Evolutionary conservation across 2,329 filamentous ascomycete genomes (phyloP), one percentile per base, ranked within the genome.

Genomic region (Colletotrichum tropicale): DNA sequence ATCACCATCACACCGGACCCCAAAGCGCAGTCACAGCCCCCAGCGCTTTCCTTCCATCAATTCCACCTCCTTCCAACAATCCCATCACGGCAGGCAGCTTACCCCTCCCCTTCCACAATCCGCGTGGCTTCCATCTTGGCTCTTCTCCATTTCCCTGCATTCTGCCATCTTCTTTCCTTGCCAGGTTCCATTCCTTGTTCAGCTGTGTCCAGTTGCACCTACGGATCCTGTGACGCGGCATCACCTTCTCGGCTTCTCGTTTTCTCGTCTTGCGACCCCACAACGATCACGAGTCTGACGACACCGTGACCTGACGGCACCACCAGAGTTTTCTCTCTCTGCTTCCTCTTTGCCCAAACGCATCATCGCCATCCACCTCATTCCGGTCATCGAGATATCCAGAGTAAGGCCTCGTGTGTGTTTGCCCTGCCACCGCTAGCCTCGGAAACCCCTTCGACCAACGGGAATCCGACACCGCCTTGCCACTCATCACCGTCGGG

Each of bases 201-300:
- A 67, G 73, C 69, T 72, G 62, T 52, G 43, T 52, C 43, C n/a
- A 24, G n/a, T 55, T 30, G 56, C 55, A 16, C 21, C 38, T 30
- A 8, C 43, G 43, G 43, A 52, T 32, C 52, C 15, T 5, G 28
- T 18, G 36, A 26, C 52, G 30, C 66, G 18, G 60, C 32, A 60
- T 21, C 21, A 10, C 13, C 5, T 48, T 38, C 65, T 34, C 58
- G 66, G 64, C 48, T 69, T 36, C 32, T 56, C 28, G 7, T 21
- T 21, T 52, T 21, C 43, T 52, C n/a, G 43, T 52, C n/a, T 24
- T 15, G 16, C 43, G 66, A 15, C 38, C 28, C 74, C 70, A 61
- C 65, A 66, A 18, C 24, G 36, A 70, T 74, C 70, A 74, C 65
- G 48, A 60, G 62, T 48, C 60, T 71, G 66, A 74, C 72, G 72